Base-by-base conservation (phyloP, 177 flowering plant species). In the Telopea speciosissima region DNA sequence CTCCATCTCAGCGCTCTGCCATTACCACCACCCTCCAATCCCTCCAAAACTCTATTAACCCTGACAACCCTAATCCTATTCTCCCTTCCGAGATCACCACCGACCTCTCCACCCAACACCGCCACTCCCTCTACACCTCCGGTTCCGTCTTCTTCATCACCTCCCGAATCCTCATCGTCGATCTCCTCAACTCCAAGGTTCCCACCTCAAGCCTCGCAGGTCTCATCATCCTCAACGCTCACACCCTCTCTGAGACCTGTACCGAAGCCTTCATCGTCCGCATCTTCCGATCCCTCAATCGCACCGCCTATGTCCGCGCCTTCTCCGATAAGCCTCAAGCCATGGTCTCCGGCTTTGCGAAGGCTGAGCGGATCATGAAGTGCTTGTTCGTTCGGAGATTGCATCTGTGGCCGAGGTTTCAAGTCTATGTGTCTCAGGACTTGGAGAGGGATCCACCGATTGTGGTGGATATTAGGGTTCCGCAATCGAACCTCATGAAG, bases 381-480 rank as follows among this genome's bases (percentile, higher is more conserved):
- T 82, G 87, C 52, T 79, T 96, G 75, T 84, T 66, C 49, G 65
- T 93, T 1, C 79, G 86, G 77, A 84, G 76, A 69, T 72, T 93
- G 73, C 89, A 89, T 72, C 75, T 96, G 49, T 93, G 98, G 99
- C 99, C 99, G n/a, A 82, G 99, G 82, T 96, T 96, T 82, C 99
- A 96, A 73, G 91, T 96, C 1, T 80, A 80, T 56, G 97, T 96
- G 16, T 85, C 92, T 22, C 82, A 96, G 82, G 95, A 96, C 68
- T 72, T 96, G 70, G 99, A 96, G 88, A 81, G 76, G 75, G 80
- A 82, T 23, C 91, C 91, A 24, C 96, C 98, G 0, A 83, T 63
- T 60, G 98, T 93, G 62, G 87, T 93, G 63, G 98, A 95, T 71
- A 70, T 95, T 40, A 79, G 99, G 85, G 89, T 93, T 24, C 84